Evolutionary conservation across 2,329 filamentous ascomycete species (phyloP).

Genomic region (Aspergillus novofumigatus): DNA sequence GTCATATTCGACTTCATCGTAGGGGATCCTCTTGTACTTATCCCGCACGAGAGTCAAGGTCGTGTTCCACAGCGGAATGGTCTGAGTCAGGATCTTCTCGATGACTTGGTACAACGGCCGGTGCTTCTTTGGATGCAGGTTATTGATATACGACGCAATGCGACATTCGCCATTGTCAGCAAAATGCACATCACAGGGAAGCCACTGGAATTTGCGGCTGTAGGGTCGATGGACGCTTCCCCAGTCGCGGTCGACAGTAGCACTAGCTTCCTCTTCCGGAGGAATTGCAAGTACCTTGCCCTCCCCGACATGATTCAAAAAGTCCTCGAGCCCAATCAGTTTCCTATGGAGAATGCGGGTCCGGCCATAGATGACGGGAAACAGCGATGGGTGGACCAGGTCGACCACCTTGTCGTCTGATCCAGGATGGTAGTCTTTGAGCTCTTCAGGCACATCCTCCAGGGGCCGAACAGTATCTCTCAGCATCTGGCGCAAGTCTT

Average conservation of each 20-base stretch:
- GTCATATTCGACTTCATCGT: constrained; percentile 6
- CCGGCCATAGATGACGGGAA: constrained; percentile 27
- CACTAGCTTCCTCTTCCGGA: background rate
- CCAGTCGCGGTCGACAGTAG: background rate
- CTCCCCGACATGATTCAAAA: background rate
- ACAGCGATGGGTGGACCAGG: constrained; percentile 58
- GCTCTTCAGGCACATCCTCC: constrained; percentile 42
- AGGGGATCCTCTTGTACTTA: constrained; percentile 8
- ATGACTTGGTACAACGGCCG: constrained; percentile 33
- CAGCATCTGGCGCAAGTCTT: constrained; percentile 40
- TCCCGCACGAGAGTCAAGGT: constrained; percentile 9
- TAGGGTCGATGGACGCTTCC: background rate
- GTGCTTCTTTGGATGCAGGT: constrained; percentile 37
- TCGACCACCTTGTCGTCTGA: constrained; percentile 57
- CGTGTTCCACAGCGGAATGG: constrained; percentile 47
- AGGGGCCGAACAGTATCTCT: constrained; percentile 45
- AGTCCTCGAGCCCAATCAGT: constrained; percentile 19
- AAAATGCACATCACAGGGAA: constrained; percentile 39
- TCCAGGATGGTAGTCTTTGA: constrained; percentile 61
- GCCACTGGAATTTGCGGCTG: constrained; percentile 45
- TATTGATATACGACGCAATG: constrained; percentile 44
- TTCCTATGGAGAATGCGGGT: constrained; percentile 17
- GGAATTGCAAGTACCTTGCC: constrained; percentile 8
- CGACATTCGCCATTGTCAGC: constrained; percentile 14
- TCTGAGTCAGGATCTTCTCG: constrained; percentile 33